Base-by-base conservation (phyloP, 2,329 filamentous ascomycete genomes). In the Penicillium polonicum region DNA sequence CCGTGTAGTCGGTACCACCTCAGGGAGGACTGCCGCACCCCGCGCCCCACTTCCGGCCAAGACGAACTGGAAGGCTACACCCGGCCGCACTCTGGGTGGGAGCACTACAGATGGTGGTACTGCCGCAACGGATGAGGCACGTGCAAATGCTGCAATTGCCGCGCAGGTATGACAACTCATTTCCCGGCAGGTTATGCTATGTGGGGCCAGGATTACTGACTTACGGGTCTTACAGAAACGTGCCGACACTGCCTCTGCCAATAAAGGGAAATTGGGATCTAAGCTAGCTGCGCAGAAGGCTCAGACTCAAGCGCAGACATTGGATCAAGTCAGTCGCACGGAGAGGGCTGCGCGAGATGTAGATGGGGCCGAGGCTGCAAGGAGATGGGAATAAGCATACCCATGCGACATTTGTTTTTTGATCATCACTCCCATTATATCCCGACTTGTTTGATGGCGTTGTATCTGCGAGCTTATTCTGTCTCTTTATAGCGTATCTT, bases 261-360 rank as follows among this genome's bases (percentile, higher is more conserved):
- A 65, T 23, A 85, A 85, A 66, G 87, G 90, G 17, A 92, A 91
- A 70, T 80, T 95, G 13, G 83, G 83, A 35, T 77, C 81, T 33
- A 87, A 92, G 70, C 79, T 96, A 15, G 83, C 87, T 54, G 87
- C 86, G 36, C 89, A 96, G 76, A 90, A 89, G 77, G 86, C 85
- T 66, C 85, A 90, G 77, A 91, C 88, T 9, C 82, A 86, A 52
- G 80, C 78, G 31, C 85, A 88, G 59, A 87, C 86, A 1, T 78
- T 96, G 48, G 85, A 86, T 61, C 83, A 89, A 63, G 83, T 81
- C 4, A 91, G 90, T 70, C 78, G 81, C 51, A 82, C 87, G 55
- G 89, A 92, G 69, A 77, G 85, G 55, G 79, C 83, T 46, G 80
- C 81, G 15, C 81, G 90, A 53, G 86, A 92, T 61, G 85, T 87